phyloP scores from a whole-genome alignment of 2,329 filamentous ascomycete species.

The Cladosporium sphaerospermum region DNA sequence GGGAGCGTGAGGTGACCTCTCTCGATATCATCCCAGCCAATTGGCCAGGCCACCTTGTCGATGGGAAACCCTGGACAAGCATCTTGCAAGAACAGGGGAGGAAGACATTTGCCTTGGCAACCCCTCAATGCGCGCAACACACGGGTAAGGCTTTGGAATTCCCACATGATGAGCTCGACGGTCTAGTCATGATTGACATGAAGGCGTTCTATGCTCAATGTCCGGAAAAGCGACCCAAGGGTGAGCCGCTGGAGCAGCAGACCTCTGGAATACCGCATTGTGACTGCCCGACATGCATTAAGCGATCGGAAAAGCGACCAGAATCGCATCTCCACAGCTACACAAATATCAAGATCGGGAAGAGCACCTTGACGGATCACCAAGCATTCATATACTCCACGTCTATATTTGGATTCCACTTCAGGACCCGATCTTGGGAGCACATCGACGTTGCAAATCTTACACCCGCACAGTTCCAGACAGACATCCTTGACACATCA shows the following conservation, averaged over 20 bases:
- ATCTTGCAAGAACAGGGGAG: not conserved
- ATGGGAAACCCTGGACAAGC: not conserved
- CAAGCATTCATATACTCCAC: conserved; percentile 8
- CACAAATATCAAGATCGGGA: not conserved
- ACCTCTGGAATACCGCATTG: not conserved
- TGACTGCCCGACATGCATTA: not conserved
- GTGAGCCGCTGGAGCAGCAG: not conserved
- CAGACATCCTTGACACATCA: conserved; percentile 23
- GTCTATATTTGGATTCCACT: conserved; percentile 9
- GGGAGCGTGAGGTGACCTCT: not conserved
- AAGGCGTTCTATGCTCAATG: conserved; percentile 4
- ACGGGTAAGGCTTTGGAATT: conserved; percentile 10
- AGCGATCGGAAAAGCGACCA: not conserved
- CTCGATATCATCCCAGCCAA: not conserved
- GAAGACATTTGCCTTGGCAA: not conserved
- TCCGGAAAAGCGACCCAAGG: not conserved
- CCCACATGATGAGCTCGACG: conserved; percentile 13
- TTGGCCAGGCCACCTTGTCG: not conserved
- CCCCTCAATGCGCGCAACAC: conserved; percentile 1
- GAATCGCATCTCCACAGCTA: not conserved
- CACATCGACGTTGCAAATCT: conserved; percentile 21
- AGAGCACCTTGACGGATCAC: not conserved
- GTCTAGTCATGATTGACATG: conserved; percentile 13
- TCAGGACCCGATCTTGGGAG: conserved; percentile 18
- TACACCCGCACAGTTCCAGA: conserved; percentile 22